Evolutionary conservation across 805 yeast genomes (phyloP).

Genomic region (Ogataea kodamae): DNA sequence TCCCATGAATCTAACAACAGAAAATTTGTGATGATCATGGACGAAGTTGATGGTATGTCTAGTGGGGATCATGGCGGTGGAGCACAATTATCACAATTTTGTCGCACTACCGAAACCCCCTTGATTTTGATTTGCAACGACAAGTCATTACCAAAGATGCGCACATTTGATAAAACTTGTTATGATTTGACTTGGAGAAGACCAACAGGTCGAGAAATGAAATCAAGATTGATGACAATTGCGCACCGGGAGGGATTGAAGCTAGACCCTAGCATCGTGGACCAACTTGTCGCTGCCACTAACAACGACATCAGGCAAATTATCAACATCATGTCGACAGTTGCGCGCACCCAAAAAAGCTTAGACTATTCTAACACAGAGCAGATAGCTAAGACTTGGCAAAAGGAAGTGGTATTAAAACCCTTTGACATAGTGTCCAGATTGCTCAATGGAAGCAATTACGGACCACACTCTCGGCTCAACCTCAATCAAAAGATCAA

Average conservation of each 20-base stretch:
- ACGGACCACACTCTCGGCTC: constrained; percentile 48
- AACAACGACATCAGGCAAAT: constrained; percentile 92
- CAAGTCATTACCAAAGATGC: constrained; percentile 87
- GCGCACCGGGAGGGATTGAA: constrained; percentile 81
- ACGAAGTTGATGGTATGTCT: constrained; percentile 99
- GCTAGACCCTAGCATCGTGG: constrained; percentile 75
- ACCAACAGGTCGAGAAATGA: constrained; percentile 79
- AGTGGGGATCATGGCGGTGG: constrained; percentile 99
- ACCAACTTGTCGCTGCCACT: constrained; percentile 79
- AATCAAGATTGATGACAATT: constrained; percentile 83
- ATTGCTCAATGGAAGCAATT: constrained; percentile 58
- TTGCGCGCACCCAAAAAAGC: constrained; percentile 63
- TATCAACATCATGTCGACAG: constrained; percentile 83
- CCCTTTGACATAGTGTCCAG: constrained; percentile 86
- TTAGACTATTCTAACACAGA: constrained; percentile 64
- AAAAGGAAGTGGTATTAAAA: constrained; percentile 83
- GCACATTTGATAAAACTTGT: constrained; percentile 85
- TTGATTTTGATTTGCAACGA: constrained; percentile 93
- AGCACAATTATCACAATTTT: constrained; percentile 85
- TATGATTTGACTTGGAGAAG: constrained; percentile 81
- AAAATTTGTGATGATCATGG: constrained; percentile 86
- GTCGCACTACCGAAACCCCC: constrained; percentile 83
- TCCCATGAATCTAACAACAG: constrained; percentile 32
- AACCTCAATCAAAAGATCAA: constrained; percentile 79
- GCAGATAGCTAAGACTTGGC: constrained; percentile 68